A percentile compares a stretch with the other conserved stretches of the same genome.
phyloP scores from a whole-genome alignment of 2,329 filamentous ascomycete species.

The Colletotrichum echinochloae region DNA sequence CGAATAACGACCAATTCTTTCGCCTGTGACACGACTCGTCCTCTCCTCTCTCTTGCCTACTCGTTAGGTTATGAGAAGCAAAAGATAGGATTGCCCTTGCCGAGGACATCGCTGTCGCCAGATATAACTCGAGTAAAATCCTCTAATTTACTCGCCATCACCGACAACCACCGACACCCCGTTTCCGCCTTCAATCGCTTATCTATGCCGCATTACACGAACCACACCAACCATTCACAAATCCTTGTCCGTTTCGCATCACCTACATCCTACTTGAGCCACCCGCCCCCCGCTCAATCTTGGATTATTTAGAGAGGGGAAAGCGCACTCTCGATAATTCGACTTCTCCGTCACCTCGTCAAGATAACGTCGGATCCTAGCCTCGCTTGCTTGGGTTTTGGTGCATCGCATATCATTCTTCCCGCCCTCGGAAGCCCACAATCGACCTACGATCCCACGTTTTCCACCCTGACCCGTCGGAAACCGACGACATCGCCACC shows the following conservation, averaged over 20 bases:
- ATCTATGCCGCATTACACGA: conserved; percentile 22
- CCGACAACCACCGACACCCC: conserved; percentile 29
- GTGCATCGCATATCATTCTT: conserved; percentile 26
- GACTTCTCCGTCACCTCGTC: background rate
- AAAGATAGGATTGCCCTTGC: conserved; percentile 8
- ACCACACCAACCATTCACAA: conserved; percentile 15
- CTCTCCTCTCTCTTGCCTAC: conserved; percentile 5
- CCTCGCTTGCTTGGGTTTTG: conserved; percentile 17
- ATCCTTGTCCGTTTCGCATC: conserved; percentile 3
- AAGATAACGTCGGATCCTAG: conserved; percentile 7
- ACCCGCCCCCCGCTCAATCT: conserved; percentile 7
- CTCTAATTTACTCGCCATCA: conserved; percentile 17
- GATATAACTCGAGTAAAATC: background rate
- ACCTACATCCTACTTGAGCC: conserved; percentile 13
- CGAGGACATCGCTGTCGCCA: conserved; percentile 11
- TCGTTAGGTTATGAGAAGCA: conserved; percentile 20
- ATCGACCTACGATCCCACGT: conserved; percentile 19
- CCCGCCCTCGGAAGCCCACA: conserved; percentile 9
- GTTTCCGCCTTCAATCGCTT: conserved; percentile 20
- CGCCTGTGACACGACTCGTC: conserved; percentile 8
- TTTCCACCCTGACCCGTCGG: conserved; percentile 1
- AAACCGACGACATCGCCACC: conserved; percentile 6
- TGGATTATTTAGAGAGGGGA: conserved; percentile 4
- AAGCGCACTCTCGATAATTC: background rate
- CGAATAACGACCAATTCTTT: conserved; percentile 7